A percentile compares a stretch with the other conserved stretches of the same genome.
These are phyloP conservation scores for Pezicula rhizophila DNA, from an alignment of 2,329 filamentous ascomycete species.

Conservation along the genomic window DNA sequence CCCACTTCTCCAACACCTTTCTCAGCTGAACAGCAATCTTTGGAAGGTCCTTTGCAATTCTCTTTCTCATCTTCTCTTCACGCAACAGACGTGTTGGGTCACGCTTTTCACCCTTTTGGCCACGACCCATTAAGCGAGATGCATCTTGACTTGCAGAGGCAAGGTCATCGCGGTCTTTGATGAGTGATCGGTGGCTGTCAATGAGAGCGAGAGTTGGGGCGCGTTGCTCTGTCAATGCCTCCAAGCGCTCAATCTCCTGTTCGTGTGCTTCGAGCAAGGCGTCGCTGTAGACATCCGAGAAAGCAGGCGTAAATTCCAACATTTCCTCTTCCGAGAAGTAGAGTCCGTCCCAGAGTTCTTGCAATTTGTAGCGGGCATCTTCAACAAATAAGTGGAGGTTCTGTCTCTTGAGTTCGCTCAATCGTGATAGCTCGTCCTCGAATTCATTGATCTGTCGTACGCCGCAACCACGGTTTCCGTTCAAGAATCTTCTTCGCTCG, in stretches of 20 bases:
- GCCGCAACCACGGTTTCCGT: slow-evolving; percentile 83
- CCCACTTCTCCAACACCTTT: slow-evolving; percentile 78
- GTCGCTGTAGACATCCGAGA: slow-evolving; percentile 95
- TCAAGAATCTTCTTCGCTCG: slow-evolving; percentile 80
- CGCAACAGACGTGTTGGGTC: slow-evolving; percentile 89
- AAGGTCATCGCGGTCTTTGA: slow-evolving; percentile 82
- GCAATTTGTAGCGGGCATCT: slow-evolving; percentile 81
- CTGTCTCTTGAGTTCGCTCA: slow-evolving; percentile 91
- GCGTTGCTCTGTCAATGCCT: slow-evolving; percentile 79
- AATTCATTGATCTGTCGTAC: slow-evolving; percentile 92
- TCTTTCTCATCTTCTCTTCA: slow-evolving; percentile 98
- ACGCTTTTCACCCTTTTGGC: slow-evolving; percentile 86
- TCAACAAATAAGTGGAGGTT: slow-evolving; percentile 95
- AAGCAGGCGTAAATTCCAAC: slow-evolving; percentile 94
- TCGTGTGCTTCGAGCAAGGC: slow-evolving; percentile 93
- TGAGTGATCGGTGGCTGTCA: slow-evolving; percentile 74
- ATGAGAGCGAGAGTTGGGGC: slow-evolving; percentile 76
- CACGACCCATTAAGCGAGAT: slow-evolving; percentile 84
- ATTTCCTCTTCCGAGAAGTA: slow-evolving; percentile 98
- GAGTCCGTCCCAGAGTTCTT: slow-evolving; percentile 89
- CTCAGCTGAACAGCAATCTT: slow-evolving; percentile 82
- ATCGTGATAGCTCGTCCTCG: slow-evolving; percentile 77
- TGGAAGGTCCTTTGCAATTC: slow-evolving; percentile 90
- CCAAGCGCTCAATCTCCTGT: slow-evolving; percentile 76
- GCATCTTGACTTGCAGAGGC: slow-evolving; percentile 91